Base-by-base conservation (phyloP, 495 filamentous ascomycete genomes). In the Trypethelium eluteriae region DNA sequence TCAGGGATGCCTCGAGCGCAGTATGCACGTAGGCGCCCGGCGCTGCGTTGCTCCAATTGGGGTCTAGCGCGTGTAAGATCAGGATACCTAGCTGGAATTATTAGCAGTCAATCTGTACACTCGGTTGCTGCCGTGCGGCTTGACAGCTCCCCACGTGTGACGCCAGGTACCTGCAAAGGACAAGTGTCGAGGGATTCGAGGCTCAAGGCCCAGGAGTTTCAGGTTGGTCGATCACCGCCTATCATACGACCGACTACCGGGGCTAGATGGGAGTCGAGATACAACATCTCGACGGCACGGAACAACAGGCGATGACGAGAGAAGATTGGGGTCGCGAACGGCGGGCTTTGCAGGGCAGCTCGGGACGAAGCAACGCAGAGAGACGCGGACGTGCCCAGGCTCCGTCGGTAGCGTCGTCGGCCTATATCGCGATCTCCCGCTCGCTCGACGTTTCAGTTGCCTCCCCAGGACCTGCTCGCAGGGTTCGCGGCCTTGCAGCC, bases 111-210 rank as follows among this genome's bases (percentile, higher is more conserved):
- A 59, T 59, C 53, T 59, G 53, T 59, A 59, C 53, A 35, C 32
- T 59, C 53, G 53, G 53, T 59, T 59, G 53, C 53, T 59, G 53
- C 53, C 53, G 53, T 59, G 53, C 53, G 53, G 53, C 53, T 59
- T 59, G 53, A 59, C 53, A 59, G 53, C 36, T 59, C 53, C 18
- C 53, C 53, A 59, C 53, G 53, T 59, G 53, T 59, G 53, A 59
- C 53, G 53, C 53, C 36, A 59, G 53, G 41, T 18, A 59, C 53
- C 25, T 18, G 25, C 11, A 59, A 36, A 59, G 53, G 53, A 59
- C 53, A 59, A 59, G 53, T 59, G 53, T 59, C 53, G 53, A 59
- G 53, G 53, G 25, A 59, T 32, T 59, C 53, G 53, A 59, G 53
- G 53, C 53, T 59, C 53, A 59, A 59, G 53, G 53, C 6, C 53